These are phyloP conservation scores for Parathielavia hyrcaniae DNA, from an alignment of 495 filamentous ascomycete species.

Conservation along the genomic window DNA sequence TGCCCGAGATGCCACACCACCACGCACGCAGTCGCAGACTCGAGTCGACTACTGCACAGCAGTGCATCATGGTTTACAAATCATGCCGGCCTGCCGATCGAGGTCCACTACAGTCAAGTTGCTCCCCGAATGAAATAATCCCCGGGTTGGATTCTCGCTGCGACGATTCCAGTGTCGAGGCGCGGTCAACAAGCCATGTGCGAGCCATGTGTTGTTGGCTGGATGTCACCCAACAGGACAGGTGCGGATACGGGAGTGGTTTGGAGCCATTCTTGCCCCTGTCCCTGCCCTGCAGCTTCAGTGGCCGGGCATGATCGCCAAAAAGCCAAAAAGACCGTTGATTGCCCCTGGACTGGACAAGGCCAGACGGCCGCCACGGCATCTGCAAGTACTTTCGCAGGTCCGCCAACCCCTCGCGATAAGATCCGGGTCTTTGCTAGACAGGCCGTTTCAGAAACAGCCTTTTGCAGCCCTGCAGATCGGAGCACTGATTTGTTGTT, in stretches of 20 bases:
- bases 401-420: conserved; percentile 4
- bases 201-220: conserved; percentile 10
- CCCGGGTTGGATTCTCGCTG: no score
- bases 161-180: no score
- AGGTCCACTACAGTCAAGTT: no score
- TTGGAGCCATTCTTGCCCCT: conserved; percentile 9
- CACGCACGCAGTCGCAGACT: conserved; percentile 1
- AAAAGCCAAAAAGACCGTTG: background rate
- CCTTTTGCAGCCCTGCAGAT: background rate
- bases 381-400: conserved; percentile 18
- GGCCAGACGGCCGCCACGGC: background rate
- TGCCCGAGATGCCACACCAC: background rate
- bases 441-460: conserved; percentile 12
- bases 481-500: background rate
- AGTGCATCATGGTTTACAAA: background rate
- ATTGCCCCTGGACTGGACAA: conserved; percentile 1
- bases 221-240: background rate
- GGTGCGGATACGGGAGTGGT: no score
- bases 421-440: background rate
- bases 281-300: conserved; percentile 12
- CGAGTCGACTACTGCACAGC: no score
- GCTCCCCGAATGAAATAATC: no score
- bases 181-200: conserved; percentile 11
- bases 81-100: background rate
- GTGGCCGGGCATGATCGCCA: background rate